A percentile compares a stretch with the other conserved stretches of the same genome.
Evolutionary conservation across 2,329 filamentous ascomycete species (phyloP).

Genomic region (Penicillium griseofulvum): DNA sequence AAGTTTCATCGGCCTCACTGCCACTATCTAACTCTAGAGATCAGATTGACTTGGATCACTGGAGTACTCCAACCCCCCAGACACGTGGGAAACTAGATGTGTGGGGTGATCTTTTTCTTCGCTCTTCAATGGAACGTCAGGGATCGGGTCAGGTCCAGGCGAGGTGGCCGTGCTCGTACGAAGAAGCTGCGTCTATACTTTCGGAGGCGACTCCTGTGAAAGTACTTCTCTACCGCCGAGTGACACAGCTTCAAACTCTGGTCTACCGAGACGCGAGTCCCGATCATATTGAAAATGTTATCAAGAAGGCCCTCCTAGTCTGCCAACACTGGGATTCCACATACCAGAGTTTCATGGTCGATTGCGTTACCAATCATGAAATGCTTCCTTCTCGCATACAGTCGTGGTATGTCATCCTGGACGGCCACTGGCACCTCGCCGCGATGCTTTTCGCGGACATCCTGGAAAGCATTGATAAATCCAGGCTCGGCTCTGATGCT

Average conservation of each 20-base stretch:
- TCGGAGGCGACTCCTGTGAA: conserved; percentile 58
- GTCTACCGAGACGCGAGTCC: conserved; percentile 42
- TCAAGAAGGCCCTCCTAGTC: conserved; percentile 50
- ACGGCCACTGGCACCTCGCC: conserved; percentile 59
- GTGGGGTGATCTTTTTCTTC: conserved; percentile 43
- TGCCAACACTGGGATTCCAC: conserved; percentile 56
- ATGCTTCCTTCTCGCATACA: conserved; percentile 54
- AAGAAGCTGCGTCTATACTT: conserved; percentile 51
- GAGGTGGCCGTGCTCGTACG: conserved; percentile 56
- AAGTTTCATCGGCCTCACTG: conserved; percentile 26
- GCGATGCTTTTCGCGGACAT: conserved; percentile 56
- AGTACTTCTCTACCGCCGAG: conserved; percentile 57
- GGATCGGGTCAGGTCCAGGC: conserved; percentile 21
- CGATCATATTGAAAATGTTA: conserved; percentile 48
- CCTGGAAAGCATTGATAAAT: conserved; percentile 51
- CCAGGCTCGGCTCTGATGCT: conserved; percentile 10
- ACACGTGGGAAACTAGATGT: conserved; percentile 24
- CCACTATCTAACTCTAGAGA: background rate
- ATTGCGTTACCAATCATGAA: conserved; percentile 52
- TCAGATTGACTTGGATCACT: conserved; percentile 11
- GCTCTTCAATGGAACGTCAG: conserved; percentile 10
- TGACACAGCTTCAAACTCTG: conserved; percentile 56
- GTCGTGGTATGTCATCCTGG: conserved; percentile 60
- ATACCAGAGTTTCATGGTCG: conserved; percentile 53
- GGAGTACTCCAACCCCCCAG: conserved; percentile 3